Evolutionary conservation across 1,139 yeast species (phyloP).

Genomic region (Magnusiomyces paraingens): DNA sequence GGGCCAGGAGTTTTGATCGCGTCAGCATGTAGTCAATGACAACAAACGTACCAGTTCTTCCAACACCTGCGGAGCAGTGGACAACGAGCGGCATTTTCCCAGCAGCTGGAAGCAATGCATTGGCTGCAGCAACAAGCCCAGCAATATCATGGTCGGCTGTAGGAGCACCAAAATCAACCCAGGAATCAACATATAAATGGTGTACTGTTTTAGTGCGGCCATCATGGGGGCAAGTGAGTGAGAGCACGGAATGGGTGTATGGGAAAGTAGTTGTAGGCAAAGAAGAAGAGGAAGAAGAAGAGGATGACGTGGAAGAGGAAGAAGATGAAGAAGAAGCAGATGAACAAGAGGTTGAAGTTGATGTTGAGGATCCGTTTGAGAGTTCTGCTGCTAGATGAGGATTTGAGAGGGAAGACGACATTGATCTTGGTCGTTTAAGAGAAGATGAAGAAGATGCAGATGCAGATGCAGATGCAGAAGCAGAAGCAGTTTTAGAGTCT

Average conservation of each 20-base stretch:
- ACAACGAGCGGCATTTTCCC: slow-evolving; percentile 38
- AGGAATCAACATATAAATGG: slow-evolving; percentile 48
- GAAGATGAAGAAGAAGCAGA: not conserved
- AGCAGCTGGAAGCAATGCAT: slow-evolving; percentile 18
- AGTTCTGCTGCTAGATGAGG: not conserved
- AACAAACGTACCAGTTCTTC: slow-evolving; percentile 74
- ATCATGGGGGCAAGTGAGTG: slow-evolving; percentile 6
- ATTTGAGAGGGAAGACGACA: not conserved
- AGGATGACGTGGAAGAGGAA: not conserved
- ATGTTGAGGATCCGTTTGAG: not conserved
- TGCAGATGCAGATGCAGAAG: not conserved
- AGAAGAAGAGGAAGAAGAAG: not conserved
- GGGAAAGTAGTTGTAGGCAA: slow-evolving; percentile 1
- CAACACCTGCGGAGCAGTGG: slow-evolving; percentile 85
- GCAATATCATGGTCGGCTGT: slow-evolving; percentile 33
- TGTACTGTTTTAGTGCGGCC: slow-evolving; percentile 31
- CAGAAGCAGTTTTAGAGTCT: not conserved
- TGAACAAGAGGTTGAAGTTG: not conserved
- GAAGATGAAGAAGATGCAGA: not conserved
- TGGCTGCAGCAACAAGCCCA: slow-evolving; percentile 30
- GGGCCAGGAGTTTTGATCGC: slow-evolving; percentile 10
- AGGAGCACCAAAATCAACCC: slow-evolving; percentile 33
- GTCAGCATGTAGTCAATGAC: slow-evolving; percentile 51
- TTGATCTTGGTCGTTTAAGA: not conserved
- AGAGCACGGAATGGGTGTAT: slow-evolving; percentile 2